Base-by-base conservation (phyloP, 2,329 filamentous ascomycete genomes). In the Stachybotrys elegans region DNA sequence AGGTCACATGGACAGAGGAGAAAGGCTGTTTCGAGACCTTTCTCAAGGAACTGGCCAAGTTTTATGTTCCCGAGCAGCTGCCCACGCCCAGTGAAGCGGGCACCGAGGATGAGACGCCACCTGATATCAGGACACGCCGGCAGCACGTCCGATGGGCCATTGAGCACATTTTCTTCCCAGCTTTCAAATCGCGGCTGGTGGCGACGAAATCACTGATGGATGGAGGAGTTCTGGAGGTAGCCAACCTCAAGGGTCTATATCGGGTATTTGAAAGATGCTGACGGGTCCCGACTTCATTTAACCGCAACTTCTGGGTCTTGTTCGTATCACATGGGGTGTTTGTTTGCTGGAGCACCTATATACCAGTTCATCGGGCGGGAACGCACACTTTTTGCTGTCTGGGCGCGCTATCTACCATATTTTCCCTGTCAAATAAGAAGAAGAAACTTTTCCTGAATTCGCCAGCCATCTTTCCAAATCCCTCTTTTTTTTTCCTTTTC, bases 211-310 rank as follows among this genome's bases (percentile, higher is more conserved):
- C 77, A 5, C 67, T 97, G 56, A 79, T 94, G 67, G 80, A 83
- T 41, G 86, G 82, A 1, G 78, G 73, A 8, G 81, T 95, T 11
- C 69, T 95, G 38, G 92, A 98, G 65, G 81, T 95, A 40, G 92
- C 93, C 2, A 89, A 94, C 67, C 65, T 97, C 47, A 97, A 95
- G 65, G 90, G 91, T 0, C 61, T 98, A 46, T 98, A 98, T 65
- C 75, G 88, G 37, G 91, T 97, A 3, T 98, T 98, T 72, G 93
- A 98, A 68, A 73, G 93, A 43, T 97, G 93, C 63, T 97, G 64
- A 78, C 42, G 36, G 36, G 36, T 6, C 16, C 7, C 12, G 12
- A 17, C 6, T 35, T 14, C 6, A 8, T 43, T 34, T n/a, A n/a
- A n/a, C n/a, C n/a, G n/a, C n/a, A n/a, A n/a, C n/a, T n/a, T n/a